Evolutionary conservation across 768 basidiomycete genomes (phyloP).

Genomic region (Leccinum pellstonianum): DNA sequence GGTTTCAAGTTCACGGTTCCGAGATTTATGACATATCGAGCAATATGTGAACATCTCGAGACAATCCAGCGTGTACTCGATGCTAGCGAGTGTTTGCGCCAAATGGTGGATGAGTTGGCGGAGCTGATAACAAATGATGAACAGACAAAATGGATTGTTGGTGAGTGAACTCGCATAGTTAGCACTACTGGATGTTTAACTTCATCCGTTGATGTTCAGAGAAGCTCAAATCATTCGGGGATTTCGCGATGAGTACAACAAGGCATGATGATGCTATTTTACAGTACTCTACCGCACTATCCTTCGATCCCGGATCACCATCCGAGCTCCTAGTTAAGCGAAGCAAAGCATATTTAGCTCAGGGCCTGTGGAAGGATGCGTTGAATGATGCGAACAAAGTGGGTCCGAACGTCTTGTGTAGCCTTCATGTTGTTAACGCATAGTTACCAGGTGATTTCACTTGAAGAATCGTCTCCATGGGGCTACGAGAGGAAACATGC

Average conservation of each 20-base stretch:
- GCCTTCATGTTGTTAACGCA: background rate
- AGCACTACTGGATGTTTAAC: background rate
- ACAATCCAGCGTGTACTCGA: background rate
- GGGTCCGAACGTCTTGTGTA: background rate
- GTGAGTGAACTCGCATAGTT: background rate
- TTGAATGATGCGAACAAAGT: slow-evolving; percentile 2
- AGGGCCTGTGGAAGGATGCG: background rate
- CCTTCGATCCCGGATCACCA: background rate
- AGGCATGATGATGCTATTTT: background rate
- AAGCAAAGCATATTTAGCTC: background rate
- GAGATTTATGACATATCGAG: background rate
- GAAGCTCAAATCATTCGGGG: background rate
- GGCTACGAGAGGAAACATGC: slow-evolving; percentile 4
- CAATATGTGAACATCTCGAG: background rate
- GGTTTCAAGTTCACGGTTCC: background rate
- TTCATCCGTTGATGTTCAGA: background rate
- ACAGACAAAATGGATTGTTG: background rate
- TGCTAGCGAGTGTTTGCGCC: background rate
- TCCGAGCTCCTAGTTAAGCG: background rate
- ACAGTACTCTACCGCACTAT: slow-evolving; percentile 1
- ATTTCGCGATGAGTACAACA: background rate
- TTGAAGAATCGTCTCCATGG: background rate
- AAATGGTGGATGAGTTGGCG: background rate
- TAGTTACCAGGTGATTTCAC: slow-evolving; percentile 1
- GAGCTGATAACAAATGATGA: background rate